These are phyloP conservation scores for Periglandula ipomoeae DNA, from an alignment of 2,329 filamentous ascomycete species.

Conservation along the genomic window DNA sequence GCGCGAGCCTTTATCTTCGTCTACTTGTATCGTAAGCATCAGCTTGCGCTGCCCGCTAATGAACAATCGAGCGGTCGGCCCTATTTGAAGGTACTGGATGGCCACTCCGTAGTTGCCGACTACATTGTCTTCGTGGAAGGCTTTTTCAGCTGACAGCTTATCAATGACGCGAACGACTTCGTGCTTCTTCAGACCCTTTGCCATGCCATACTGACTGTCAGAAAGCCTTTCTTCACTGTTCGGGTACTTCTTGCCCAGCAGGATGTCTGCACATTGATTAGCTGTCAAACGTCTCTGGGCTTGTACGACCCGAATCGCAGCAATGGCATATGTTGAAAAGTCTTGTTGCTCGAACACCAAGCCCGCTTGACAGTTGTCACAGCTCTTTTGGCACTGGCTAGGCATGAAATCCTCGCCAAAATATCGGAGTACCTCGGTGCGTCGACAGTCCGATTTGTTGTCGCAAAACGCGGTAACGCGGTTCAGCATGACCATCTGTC, in stretches of 20 bases:
- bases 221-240: conserved; percentile 45
- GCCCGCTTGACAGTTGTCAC: conserved; percentile 81
- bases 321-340: conserved; percentile 64
- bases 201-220: conserved; percentile 56
- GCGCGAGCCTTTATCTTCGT: conserved; percentile 20
- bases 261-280: conserved; percentile 73
- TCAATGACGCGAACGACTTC: conserved; percentile 82
- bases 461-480: conserved; percentile 83
- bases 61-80: conserved; percentile 32
- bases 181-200: conserved; percentile 59
- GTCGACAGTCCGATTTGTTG: conserved; percentile 77
- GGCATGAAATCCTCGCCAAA: conserved; percentile 78
- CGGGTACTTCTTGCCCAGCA: conserved; percentile 60
- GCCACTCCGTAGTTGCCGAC: conserved; percentile 51
- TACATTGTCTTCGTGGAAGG: conserved; percentile 59
- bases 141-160: conserved; percentile 62
- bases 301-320: conserved; percentile 60
- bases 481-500: conserved; percentile 77
- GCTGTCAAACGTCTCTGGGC: conserved; percentile 57
- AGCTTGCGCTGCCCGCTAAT: conserved; percentile 36
- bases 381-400: conserved; percentile 62
- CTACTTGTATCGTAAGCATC: conserved; percentile 32
- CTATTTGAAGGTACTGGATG: conserved; percentile 58
- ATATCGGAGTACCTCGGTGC: conserved; percentile 83
- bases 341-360: conserved; percentile 64